A percentile compares a stretch with the other conserved stretches of the same genome.
Conservation (phyloP, 2,329 filamentous ascomycete species). For the Raffaelea arxii region DNA sequence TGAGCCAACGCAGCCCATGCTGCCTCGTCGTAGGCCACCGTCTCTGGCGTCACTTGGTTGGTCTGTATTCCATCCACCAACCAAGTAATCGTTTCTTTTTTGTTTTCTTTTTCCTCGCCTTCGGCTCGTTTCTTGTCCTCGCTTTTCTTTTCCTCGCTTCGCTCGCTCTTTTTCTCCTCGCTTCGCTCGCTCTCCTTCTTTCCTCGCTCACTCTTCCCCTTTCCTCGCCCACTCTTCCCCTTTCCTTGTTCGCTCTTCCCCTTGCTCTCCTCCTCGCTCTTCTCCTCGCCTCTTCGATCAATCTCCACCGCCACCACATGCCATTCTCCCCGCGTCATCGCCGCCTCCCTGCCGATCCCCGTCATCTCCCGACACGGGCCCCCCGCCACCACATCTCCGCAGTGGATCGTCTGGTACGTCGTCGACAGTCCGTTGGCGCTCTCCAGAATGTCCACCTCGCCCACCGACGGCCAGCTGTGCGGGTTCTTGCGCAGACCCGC, state of each 20-base stretch:
- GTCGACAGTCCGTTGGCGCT: conserved; percentile 26
- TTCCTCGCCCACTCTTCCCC: conserved; percentile 5
- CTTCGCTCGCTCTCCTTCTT: conserved; percentile 26
- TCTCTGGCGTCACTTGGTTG: conserved; percentile 31
- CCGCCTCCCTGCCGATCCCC: conserved; percentile 19
- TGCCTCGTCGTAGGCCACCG: conserved; percentile 32
- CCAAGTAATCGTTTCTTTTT: conserved; percentile 40
- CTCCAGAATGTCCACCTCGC: conserved; percentile 37
- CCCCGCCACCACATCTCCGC: conserved; percentile 23
- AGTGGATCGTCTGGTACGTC: conserved; percentile 30
- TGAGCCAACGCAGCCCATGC: conserved; percentile 42
- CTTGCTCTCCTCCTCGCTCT: conserved; percentile 21
- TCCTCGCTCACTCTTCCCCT: conserved; percentile 28
- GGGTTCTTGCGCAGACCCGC: conserved; percentile 26
- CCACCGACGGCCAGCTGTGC: conserved; percentile 29
- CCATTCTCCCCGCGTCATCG: conserved; percentile 20
- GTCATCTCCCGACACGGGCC: conserved; percentile 32
- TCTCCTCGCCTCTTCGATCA: conserved; percentile 30
- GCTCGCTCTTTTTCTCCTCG: conserved; percentile 40
- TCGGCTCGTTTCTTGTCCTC: too few species aligned
- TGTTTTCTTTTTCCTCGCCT: conserved; percentile 31
- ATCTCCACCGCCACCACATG: conserved; percentile 41
- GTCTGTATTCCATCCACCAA: conserved; percentile 34
- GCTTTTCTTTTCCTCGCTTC: too few species aligned
- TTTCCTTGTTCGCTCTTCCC: conserved; percentile 26